A percentile compares a stretch with the other conserved stretches of the same genome.
These are phyloP conservation scores for Filobasidium uniguttulatum DNA, from an alignment of 1,284 basidiomycete genomes.

Conservation along the genomic window DNA sequence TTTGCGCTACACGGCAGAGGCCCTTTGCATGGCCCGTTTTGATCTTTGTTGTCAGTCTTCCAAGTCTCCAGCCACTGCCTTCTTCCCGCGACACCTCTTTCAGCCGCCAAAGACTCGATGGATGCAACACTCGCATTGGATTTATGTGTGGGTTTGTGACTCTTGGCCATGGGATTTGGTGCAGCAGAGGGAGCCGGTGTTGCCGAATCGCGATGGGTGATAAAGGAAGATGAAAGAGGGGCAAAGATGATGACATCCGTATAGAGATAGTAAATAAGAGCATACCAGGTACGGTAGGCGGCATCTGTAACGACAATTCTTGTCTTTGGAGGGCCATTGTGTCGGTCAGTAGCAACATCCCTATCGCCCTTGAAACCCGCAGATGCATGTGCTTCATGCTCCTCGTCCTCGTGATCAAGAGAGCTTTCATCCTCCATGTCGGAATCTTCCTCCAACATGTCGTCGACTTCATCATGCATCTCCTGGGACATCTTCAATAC, in stretches of 20 bases:
- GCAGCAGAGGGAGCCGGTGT: background rate
- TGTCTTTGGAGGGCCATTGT: slow-evolving; percentile 41
- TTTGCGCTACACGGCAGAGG: slow-evolving; percentile 75
- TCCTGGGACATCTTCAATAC: no score
- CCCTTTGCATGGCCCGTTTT: slow-evolving; percentile 25
- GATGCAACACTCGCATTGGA: background rate
- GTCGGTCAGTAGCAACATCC: background rate
- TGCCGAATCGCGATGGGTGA: slow-evolving; percentile 8
- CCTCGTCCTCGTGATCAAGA: slow-evolving; percentile 29
- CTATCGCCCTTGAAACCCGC: background rate
- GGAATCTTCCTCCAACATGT: background rate
- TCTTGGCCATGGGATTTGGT: no score
- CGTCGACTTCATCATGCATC: no score
- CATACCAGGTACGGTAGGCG: slow-evolving; percentile 67
- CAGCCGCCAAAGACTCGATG: no score
- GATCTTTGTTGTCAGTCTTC: slow-evolving; percentile 44
- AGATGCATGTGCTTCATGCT: slow-evolving; percentile 23
- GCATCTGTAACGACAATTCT: slow-evolving; percentile 59
- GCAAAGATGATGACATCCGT: slow-evolving; percentile 73
- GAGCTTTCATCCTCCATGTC: background rate
- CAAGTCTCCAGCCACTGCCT: slow-evolving; percentile 51
- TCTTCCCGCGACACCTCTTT: slow-evolving; percentile 5
- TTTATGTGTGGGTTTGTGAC: background rate
- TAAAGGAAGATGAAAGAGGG: slow-evolving; percentile 53
- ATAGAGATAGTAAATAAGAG: slow-evolving; percentile 76